These are phyloP conservation scores for Fusarium sp. DNA, from an alignment of 2,329 filamentous ascomycete species.

Conservation along the genomic window DNA sequence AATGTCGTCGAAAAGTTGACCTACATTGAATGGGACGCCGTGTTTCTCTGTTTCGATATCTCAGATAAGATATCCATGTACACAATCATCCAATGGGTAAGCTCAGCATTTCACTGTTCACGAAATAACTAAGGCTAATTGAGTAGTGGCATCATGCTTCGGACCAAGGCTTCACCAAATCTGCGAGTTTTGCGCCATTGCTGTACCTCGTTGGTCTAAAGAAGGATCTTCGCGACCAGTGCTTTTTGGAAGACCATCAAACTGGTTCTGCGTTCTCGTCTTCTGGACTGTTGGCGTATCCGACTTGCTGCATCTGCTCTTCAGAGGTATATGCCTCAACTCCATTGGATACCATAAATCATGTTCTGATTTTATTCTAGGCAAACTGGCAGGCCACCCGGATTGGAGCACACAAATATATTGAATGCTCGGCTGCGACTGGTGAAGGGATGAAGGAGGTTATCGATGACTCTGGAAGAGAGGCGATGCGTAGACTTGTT, in stretches of 20 bases:
- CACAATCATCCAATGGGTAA: slow-evolving; percentile 49
- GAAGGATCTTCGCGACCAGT: slow-evolving; percentile 44
- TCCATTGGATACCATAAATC: accelerated
- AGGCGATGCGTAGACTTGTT: slow-evolving; percentile 36
- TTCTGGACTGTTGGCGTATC: slow-evolving; percentile 25
- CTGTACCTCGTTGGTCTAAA: slow-evolving; percentile 49
- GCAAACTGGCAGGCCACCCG: slow-evolving; percentile 45
- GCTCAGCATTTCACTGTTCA: background rate
- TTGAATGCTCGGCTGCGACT: slow-evolving; percentile 50
- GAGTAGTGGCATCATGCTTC: slow-evolving; percentile 45
- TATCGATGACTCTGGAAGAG: slow-evolving; percentile 40
- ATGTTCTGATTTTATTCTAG: slow-evolving; percentile 28
- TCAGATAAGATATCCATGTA: slow-evolving; percentile 47
- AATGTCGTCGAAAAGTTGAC: slow-evolving; percentile 47
- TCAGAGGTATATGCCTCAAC: background rate
- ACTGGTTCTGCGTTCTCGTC: slow-evolving; percentile 5
- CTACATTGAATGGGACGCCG: slow-evolving; percentile 50
- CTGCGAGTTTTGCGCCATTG: slow-evolving; percentile 32
- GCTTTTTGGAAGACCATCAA: slow-evolving; percentile 36
- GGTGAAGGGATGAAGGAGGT: slow-evolving; percentile 47
- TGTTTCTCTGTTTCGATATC: slow-evolving; percentile 53
- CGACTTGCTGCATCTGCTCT: slow-evolving; percentile 45
- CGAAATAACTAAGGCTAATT: background rate
- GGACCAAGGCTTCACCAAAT: slow-evolving; percentile 39
- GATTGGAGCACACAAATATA: slow-evolving; percentile 44